These are phyloP conservation scores for Saturnispora gosingensis DNA, from an alignment of 805 yeast species.

Conservation along the genomic window DNA sequence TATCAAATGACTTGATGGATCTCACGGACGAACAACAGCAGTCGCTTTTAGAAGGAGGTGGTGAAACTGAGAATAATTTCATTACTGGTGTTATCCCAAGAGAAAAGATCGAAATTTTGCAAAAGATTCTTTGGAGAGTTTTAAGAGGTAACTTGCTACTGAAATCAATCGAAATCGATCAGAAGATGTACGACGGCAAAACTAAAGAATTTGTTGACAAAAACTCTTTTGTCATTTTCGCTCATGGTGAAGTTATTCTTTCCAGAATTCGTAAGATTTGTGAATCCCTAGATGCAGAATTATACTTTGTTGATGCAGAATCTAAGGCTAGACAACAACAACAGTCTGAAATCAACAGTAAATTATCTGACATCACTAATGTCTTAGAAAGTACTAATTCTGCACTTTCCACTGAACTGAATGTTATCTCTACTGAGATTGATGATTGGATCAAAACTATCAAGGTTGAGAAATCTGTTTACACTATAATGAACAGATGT, in stretches of 20 bases:
- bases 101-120: slow-evolving; percentile 57
- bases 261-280: slow-evolving; percentile 72
- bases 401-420: slow-evolving; percentile 55
- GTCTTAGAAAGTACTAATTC: slow-evolving; percentile 41
- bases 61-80: slow-evolving; percentile 35
- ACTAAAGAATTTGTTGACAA: slow-evolving; percentile 53
- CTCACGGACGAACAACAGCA: slow-evolving; percentile 25
- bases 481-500: slow-evolving; percentile 51
- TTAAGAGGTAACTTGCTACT: slow-evolving; percentile 86
- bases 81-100: slow-evolving; percentile 79
- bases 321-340: slow-evolving; percentile 30
- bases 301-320: slow-evolving; percentile 51
- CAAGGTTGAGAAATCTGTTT: slow-evolving; percentile 49
- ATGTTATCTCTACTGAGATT: slow-evolving; percentile 54
- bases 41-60: slow-evolving; percentile 32
- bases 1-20: slow-evolving; percentile 22
- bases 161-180: slow-evolving; percentile 62
- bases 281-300: slow-evolving; percentile 80
- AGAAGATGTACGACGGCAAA: slow-evolving; percentile 55
- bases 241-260: slow-evolving; percentile 76
- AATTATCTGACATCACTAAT: slow-evolving; percentile 42
- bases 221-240: slow-evolving; percentile 77
- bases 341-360: slow-evolving; percentile 36
- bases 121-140: slow-evolving; percentile 84
- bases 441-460: slow-evolving; percentile 47